Conservation (phyloP, 2,329 filamentous ascomycete species). For the Alternaria ethzedia region DNA sequence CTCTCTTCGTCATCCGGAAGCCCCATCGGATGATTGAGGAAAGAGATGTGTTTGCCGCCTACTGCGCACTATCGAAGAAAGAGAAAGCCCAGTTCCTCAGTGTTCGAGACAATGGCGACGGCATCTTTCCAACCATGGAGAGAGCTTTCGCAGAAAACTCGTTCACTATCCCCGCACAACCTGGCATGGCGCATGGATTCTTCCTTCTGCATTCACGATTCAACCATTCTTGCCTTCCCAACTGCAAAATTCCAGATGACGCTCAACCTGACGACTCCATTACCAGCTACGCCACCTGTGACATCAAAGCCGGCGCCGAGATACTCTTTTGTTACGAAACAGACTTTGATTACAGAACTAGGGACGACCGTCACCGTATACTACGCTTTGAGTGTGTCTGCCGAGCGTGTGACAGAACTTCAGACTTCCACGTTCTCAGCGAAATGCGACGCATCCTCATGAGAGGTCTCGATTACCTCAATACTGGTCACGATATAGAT, state of each 20-base stretch:
- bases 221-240: slow-evolving; percentile 15
- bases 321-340: slow-evolving; percentile 10
- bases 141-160: background rate
- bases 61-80: background rate
- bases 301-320: slow-evolving; percentile 11
- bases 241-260: slow-evolving; percentile 1
- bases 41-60: slow-evolving; percentile 3
- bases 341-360: slow-evolving; percentile 9
- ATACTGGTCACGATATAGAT: background rate
- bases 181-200: background rate
- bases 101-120: background rate
- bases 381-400: background rate
- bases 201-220: slow-evolving; percentile 8
- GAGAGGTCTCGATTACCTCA: background rate
- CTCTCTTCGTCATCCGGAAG: slow-evolving; percentile 14
- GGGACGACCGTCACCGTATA: slow-evolving; percentile 1
- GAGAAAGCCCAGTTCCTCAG: background rate
- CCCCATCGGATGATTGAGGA: slow-evolving; percentile 7
- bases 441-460: slow-evolving; percentile 10
- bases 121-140: background rate
- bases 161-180: background rate
- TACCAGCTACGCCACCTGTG: background rate
- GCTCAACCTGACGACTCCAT: background rate
- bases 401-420: background rate
- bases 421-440: slow-evolving; percentile 4